Base-by-base conservation (phyloP, 768 basidiomycete species). In the Mycena galopus region DNA sequence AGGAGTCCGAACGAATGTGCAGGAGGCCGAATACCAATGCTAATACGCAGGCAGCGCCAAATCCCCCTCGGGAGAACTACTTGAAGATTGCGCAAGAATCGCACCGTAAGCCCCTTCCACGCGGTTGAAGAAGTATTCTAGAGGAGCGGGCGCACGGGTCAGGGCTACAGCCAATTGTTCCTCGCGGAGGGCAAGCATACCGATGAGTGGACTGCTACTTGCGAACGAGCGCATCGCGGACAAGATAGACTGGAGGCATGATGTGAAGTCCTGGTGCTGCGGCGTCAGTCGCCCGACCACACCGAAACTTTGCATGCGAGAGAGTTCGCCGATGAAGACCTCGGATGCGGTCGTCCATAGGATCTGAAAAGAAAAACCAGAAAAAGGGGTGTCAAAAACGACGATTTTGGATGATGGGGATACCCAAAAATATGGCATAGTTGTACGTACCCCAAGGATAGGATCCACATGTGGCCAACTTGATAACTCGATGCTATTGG, bases 401-500 rank as follows among this genome's bases (percentile, higher is more conserved):
- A 32, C 33, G 16, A 8, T 37, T 37, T 37, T 23, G 44, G n/a
- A 47, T n/a, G 11, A 68, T 9, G 23, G 1, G n/a, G n/a, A n/a
- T n/a, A n/a, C n/a, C n/a, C n/a, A n/a, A n/a, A n/a, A n/a, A n/a
- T n/a, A n/a, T n/a, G n/a, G n/a, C n/a, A n/a, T n/a, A n/a, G n/a
- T n/a, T n/a, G n/a, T n/a, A 44, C 75, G 30, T 30, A 75, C 71
- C 55, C 42, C 77, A 65, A 71, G 57, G 65, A 77, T 77, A 8
- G 75, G 73, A 69, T 77, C 74, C 11, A 76, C 56, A 35, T 65
- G 66, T 11, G n/a, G 53, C 44, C 69, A 63, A 25, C 57, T 44
- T 17, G 72, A 35, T 19, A 76, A 44, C 19, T 73, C 33, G 9
- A 56, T 44, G 32, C 17, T 44, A 21, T 67, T 64, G 14, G 76